Evolutionary conservation across 139 green algal genomes (phyloP).

Genomic region (Trebouxia sp.): DNA sequence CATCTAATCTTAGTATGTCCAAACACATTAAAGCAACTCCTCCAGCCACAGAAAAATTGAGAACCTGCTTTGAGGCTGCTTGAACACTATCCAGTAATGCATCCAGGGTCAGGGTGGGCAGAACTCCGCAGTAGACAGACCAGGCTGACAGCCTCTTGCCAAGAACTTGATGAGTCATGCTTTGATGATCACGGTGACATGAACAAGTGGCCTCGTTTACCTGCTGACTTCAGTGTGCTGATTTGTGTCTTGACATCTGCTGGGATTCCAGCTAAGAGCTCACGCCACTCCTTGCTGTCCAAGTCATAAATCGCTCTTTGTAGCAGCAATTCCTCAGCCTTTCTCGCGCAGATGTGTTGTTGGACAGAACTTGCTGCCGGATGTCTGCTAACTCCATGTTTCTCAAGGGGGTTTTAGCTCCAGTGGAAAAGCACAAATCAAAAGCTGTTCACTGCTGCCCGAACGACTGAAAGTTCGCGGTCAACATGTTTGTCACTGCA

Average conservation of each 20-base stretch:
- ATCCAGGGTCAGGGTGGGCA: slow-evolving; percentile 11
- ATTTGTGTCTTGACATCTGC: slow-evolving; percentile 18
- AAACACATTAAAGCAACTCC: slow-evolving; percentile 20
- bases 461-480: slow-evolving; percentile 3
- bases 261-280: slow-evolving; percentile 24
- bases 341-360: slow-evolving; percentile 1
- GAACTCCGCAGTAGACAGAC: not conserved
- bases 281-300: slow-evolving; percentile 17
- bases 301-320: slow-evolving; percentile 12
- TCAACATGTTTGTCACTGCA: slow-evolving; percentile 7
- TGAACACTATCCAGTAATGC: slow-evolving; percentile 13
- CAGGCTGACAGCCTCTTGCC: slow-evolving; percentile 16
- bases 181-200: slow-evolving; percentile 17
- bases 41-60: slow-evolving; percentile 16
- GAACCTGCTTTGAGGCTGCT: slow-evolving; percentile 3
- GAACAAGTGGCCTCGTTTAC: not conserved
- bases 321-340: slow-evolving; percentile 22
- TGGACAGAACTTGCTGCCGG: slow-evolving; percentile 16
- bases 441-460: slow-evolving; percentile 21
- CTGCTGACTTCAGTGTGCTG: slow-evolving; percentile 16
- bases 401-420: slow-evolving; percentile 11
- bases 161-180: slow-evolving; percentile 18
- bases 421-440: slow-evolving; percentile 16
- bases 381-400: slow-evolving; percentile 14
- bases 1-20: slow-evolving; percentile 15